Evolutionary conservation across 805 yeast species (phyloP).

Genomic region (Jamesozyma gamospora): DNA sequence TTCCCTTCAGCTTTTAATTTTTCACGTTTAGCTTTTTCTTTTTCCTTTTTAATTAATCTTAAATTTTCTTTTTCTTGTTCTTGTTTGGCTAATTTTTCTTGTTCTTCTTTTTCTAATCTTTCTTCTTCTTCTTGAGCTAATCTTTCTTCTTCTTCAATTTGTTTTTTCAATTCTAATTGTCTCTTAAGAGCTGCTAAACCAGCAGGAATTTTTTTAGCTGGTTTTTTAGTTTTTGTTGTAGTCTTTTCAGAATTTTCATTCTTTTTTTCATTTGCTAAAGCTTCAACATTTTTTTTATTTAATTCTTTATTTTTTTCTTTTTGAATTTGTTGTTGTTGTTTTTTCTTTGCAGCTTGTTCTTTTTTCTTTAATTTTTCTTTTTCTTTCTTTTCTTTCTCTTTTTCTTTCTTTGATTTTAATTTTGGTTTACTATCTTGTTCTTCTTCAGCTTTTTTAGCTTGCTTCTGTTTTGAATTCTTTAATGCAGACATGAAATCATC

Average conservation of each 20-base stretch:
- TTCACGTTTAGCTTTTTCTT: slow-evolving; percentile 76
- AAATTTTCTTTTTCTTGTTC: slow-evolving; percentile 46
- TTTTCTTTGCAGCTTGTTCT: slow-evolving; percentile 80
- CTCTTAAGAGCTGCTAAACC: slow-evolving; percentile 85
- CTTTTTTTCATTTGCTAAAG: slow-evolving; percentile 22
- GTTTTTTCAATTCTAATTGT: slow-evolving; percentile 82
- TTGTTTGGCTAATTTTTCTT: slow-evolving; percentile 37
- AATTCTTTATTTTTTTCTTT: slow-evolving; percentile 47
- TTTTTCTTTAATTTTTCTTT: slow-evolving; percentile 84
- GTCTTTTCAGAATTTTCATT: slow-evolving; percentile 30
- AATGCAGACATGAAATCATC: slow-evolving; percentile 77
- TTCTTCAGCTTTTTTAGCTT: slow-evolving; percentile 44
- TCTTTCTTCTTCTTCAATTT: slow-evolving; percentile 74
- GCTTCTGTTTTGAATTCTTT: slow-evolving; percentile 69
- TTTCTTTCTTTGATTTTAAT: slow-evolving; percentile 84
- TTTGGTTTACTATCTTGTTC: slow-evolving; percentile 42
- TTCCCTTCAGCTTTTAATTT: slow-evolving; percentile 95
- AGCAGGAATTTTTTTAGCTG: slow-evolving; percentile 76
- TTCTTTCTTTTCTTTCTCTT: slow-evolving; percentile 92
- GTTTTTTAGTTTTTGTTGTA: slow-evolving; percentile 33
- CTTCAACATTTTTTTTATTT: slow-evolving; percentile 33
- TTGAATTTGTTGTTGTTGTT: slow-evolving; percentile 54
- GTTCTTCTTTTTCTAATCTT: slow-evolving; percentile 38
- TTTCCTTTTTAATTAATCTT: slow-evolving; percentile 66
- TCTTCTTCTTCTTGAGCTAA: slow-evolving; percentile 70